Base-by-base conservation (phyloP, 2,329 filamentous ascomycete species). In the Diaporthe vaccinii region DNA sequence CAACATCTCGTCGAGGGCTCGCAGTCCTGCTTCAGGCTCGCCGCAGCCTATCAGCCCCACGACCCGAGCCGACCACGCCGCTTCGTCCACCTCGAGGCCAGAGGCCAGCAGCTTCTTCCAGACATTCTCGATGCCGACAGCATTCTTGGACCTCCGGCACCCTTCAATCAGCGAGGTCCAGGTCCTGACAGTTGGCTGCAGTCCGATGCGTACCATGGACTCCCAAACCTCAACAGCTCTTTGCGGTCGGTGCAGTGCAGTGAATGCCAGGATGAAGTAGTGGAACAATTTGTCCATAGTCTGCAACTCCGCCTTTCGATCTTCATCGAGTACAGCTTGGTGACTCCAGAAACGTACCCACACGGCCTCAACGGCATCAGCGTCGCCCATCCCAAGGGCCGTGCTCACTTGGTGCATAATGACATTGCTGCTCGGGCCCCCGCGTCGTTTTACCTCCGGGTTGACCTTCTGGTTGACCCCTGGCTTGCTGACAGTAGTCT, bases 91-190 rank as follows among this genome's bases (percentile, higher is more conserved):
- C 77, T 88, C 84, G 14, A 91, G 79, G 2, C 90, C 89, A 1
- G 91, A 88, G 12, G 80, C 81, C 4, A 89, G 80, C 83, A 97
- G 90, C 77, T 89, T 90, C 0, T 83, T 78, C 94, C 95, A 97
- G 44, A 95, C 87, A 1, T 87, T 87, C 73, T 92, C 89, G 76
- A 96, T 86, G 31, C 88, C 91, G n/a, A 85, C 82, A 0, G 86
- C 78, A 78, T 95, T 91, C 72, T 87, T 87, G 68, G 90, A 87
- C 68, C 86, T 87, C 80, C 89, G 90, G 83, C 92, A 95, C 1
- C 94, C 94, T 74, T 90, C 87, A 78, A 97, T 90, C 89, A 97
- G 93, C 58, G 90, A 85, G 53, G 91, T 93, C 90, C 93, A 97
- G 0, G 94, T 93, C 78, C 86, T 88, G 73, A 93, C 79, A 9